A percentile compares a stretch with the other conserved stretches of the same genome.
These are phyloP conservation scores for Cucurbita moschata DNA, from an alignment of 306 rosid genomes.

Conservation along the genomic window DNA sequence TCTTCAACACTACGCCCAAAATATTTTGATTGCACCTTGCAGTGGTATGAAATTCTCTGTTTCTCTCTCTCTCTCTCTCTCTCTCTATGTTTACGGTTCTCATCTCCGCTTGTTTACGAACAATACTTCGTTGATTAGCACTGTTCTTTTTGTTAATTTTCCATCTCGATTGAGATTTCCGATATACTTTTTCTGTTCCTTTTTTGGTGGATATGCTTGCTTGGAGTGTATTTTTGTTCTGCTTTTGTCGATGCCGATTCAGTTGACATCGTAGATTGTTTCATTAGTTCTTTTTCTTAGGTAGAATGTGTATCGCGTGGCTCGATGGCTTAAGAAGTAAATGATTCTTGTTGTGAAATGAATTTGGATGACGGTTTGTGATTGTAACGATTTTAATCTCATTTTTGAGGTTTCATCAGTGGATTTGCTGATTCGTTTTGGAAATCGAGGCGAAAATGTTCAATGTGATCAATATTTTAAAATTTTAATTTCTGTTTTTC, in stretches of 20 bases:
- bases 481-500: neutral
- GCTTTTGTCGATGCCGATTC: neutral
- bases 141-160: neutral
- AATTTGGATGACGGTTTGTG: neutral
- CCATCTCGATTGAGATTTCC: neutral
- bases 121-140: neutral
- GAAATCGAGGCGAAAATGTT: neutral
- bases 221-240: neutral
- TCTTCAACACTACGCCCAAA: conserved; percentile 30
- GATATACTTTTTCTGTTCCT: neutral
- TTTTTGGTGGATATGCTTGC: neutral
- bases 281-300: neutral
- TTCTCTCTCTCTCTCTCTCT: neutral
- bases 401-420: neutral
- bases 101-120: neutral
- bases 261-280: neutral
- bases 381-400: neutral
- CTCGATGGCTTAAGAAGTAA: neutral
- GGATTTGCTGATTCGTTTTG: neutral
- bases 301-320: neutral
- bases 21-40: conserved; percentile 28
- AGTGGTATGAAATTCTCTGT: conserved; percentile 23
- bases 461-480: neutral
- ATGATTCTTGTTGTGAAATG: neutral
- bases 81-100: neutral